Conservation (phyloP, 2,329 filamentous ascomycete species). For the Cryphonectria nitschkei region DNA sequence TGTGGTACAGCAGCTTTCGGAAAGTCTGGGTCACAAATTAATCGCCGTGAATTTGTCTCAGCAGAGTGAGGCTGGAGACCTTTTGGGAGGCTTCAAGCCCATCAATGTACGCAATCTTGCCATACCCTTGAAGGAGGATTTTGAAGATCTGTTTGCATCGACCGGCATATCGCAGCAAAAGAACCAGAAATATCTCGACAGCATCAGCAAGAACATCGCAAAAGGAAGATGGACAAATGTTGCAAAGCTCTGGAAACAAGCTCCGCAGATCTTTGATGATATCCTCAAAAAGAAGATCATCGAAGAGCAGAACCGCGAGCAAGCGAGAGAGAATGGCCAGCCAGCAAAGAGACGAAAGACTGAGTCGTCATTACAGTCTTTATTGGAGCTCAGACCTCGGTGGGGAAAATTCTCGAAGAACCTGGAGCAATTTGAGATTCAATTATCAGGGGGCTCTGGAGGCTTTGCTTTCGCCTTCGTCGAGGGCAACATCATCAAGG, state of each 20-base stretch:
- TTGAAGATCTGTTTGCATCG: constrained; percentile 83
- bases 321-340: constrained; percentile 51
- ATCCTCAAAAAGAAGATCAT: constrained; percentile 63
- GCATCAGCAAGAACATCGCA: constrained; percentile 76
- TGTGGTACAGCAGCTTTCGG: constrained; percentile 88
- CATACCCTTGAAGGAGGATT: constrained; percentile 89
- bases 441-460: constrained; percentile 72
- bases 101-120: constrained; percentile 88
- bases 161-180: constrained; percentile 85
- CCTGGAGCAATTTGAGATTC: constrained; percentile 77
- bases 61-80: constrained; percentile 95
- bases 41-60: constrained; percentile 96
- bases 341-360: constrained; percentile 73
- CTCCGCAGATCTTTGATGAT: constrained; percentile 81
- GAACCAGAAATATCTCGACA: constrained; percentile 84
- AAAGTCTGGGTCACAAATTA: constrained; percentile 81
- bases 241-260: constrained; percentile 85
- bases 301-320: constrained; percentile 47
- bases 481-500: constrained; percentile 94
- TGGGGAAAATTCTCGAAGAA: constrained; percentile 82
- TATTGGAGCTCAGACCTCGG: constrained; percentile 61
- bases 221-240: constrained; percentile 87
- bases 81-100: constrained; percentile 95
- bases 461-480: constrained; percentile 93
- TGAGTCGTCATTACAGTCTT: constrained; percentile 59